phyloP scores from a whole-genome alignment of 768 basidiomycete species.

The Plicaturopsis crispa region DNA sequence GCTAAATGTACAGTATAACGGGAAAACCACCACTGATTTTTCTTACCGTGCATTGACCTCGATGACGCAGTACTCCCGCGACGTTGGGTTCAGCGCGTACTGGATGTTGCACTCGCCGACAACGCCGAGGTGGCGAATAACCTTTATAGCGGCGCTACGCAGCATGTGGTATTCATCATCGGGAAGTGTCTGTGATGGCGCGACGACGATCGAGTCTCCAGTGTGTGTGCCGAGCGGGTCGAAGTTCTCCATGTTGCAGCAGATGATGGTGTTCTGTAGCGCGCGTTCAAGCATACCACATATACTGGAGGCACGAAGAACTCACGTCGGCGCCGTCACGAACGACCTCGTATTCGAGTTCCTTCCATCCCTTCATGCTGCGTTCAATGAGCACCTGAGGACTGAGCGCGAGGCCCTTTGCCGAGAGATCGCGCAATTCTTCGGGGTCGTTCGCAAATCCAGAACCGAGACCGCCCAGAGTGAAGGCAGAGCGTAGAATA shows the following conservation, averaged over 20 bases:
- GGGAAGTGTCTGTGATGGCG: constrained; percentile 94
- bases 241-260: constrained; percentile 99
- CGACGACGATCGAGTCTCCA: constrained; percentile 98
- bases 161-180: constrained; percentile 99
- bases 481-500: constrained; percentile 94
- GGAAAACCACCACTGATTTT: constrained; percentile 1
- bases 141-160: constrained; percentile 94
- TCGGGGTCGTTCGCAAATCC: constrained; percentile 95
- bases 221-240: constrained; percentile 99
- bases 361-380: constrained; percentile 99
- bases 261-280: constrained; percentile 91
- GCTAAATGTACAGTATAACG: constrained; percentile 2
- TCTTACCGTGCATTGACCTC: constrained; percentile 90
- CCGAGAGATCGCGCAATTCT: constrained; percentile 90
- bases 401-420: constrained; percentile 82
- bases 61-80: constrained; percentile 94
- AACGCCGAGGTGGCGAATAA: constrained; percentile 85
- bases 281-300: constrained; percentile 9
- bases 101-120: constrained; percentile 97
- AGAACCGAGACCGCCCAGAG: constrained; percentile 95
- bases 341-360: constrained; percentile 98
- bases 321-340: constrained; percentile 93
- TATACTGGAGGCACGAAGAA: constrained; percentile 13
- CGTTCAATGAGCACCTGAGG: constrained; percentile 97
- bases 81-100: constrained; percentile 92